Conservation (phyloP, 2,329 filamentous ascomycete species). For the Nemania diffusa region DNA sequence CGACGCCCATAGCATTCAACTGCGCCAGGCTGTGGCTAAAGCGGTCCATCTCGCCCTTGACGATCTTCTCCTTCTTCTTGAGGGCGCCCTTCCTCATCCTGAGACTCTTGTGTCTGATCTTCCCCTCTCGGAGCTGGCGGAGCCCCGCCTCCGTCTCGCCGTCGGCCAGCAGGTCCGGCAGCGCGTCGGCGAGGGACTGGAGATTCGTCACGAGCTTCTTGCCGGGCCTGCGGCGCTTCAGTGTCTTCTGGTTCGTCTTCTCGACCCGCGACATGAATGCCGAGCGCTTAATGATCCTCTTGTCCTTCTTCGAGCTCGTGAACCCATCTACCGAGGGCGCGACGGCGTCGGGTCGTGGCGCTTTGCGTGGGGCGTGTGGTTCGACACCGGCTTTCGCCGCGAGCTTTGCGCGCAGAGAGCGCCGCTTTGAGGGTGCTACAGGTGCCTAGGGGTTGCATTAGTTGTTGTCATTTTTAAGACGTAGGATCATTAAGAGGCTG, state of each 20-base stretch:
- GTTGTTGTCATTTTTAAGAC: slow-evolving; percentile 13
- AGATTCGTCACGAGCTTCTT: slow-evolving; percentile 84
- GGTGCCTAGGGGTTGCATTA: slow-evolving; percentile 50
- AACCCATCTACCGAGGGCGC: slow-evolving; percentile 64
- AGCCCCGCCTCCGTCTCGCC: slow-evolving; percentile 59
- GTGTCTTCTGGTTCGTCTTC: slow-evolving; percentile 64
- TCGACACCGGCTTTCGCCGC: slow-evolving; percentile 60
- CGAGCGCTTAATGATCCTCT: slow-evolving; percentile 83
- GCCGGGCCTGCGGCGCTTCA: slow-evolving; percentile 73
- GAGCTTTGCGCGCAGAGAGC: slow-evolving; percentile 67
- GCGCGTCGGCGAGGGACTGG: slow-evolving; percentile 79
- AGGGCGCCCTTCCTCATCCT: slow-evolving; percentile 80
- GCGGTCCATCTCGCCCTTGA: slow-evolving; percentile 82
- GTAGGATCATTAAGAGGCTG: no score
- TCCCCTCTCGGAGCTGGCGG: slow-evolving; percentile 61
- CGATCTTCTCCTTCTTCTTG: slow-evolving; percentile 83
- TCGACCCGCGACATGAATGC: slow-evolving; percentile 80
- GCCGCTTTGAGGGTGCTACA: slow-evolving; percentile 61
- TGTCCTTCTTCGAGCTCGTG: slow-evolving; percentile 81
- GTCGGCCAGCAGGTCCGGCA: slow-evolving; percentile 70
- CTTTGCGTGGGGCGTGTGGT: slow-evolving; percentile 62
- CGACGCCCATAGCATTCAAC: slow-evolving; percentile 61
- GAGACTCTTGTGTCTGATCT: slow-evolving; percentile 78
- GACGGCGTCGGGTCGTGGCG: slow-evolving; percentile 62
- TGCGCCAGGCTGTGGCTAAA: slow-evolving; percentile 86